phyloP scores from a whole-genome alignment of 139 green algal species.

The Micromonas commoda region DNA sequence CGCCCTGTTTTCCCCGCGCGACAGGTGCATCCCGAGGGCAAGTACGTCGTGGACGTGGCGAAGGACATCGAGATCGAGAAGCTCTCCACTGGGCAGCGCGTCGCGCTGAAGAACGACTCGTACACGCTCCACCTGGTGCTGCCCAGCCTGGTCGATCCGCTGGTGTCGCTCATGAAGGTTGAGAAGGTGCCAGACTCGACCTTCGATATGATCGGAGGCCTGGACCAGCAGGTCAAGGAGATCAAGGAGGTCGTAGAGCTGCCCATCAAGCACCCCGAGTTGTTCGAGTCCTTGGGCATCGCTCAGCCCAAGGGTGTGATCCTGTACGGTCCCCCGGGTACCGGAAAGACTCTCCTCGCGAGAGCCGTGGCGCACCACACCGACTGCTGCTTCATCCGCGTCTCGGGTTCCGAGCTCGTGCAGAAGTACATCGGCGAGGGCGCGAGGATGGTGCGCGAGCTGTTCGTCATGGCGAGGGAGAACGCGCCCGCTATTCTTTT shows the following conservation, averaged over 20 bases:
- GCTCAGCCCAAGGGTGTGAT: slow-evolving; percentile 96
- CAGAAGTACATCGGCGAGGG: slow-evolving; percentile 99
- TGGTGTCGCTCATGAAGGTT: slow-evolving; percentile 96
- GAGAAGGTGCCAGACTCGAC: slow-evolving; percentile 99
- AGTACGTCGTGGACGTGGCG: slow-evolving; percentile 95
- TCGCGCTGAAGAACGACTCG: slow-evolving; percentile 94
- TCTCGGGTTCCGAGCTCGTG: slow-evolving; percentile 92
- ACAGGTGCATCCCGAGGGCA: slow-evolving; percentile 39
- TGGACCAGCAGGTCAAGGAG: slow-evolving; percentile 99
- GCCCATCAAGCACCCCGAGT: slow-evolving; percentile 98
- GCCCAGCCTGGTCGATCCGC: slow-evolving; percentile 67
- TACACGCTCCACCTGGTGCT: slow-evolving; percentile 95
- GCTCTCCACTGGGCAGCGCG: slow-evolving; percentile 68
- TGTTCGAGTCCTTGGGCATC: slow-evolving; percentile 97
- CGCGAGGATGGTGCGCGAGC: slow-evolving; percentile 96
- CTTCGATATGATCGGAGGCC: slow-evolving; percentile 98
- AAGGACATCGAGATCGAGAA: slow-evolving; percentile 61
- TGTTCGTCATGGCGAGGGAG: slow-evolving; percentile 98
- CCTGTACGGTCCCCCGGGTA: slow-evolving; percentile 78
- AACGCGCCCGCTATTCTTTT: slow-evolving; percentile 99
- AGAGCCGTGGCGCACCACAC: slow-evolving; percentile 98
- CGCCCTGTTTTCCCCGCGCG: not conserved
- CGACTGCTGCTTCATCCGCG: slow-evolving; percentile 99
- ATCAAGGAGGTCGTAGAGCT: slow-evolving; percentile 99
- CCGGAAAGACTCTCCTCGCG: slow-evolving; percentile 71